phyloP scores from a whole-genome alignment of 139 green algal genomes.

The Coelastrella sp. region DNA sequence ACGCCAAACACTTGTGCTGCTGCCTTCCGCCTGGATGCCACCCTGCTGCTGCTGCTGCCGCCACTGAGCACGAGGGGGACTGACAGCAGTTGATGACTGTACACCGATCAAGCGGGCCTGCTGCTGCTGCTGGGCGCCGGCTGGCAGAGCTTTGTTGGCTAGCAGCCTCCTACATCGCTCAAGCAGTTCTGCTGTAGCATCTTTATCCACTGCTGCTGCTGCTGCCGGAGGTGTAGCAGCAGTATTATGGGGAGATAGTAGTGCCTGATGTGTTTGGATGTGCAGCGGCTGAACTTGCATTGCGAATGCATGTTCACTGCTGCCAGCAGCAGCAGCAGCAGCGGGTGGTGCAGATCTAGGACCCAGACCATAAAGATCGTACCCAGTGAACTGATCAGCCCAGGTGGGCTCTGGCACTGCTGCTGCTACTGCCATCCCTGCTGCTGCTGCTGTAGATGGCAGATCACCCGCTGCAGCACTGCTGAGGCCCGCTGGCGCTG shows the following conservation, averaged over 20 bases:
- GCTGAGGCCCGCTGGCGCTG: not conserved
- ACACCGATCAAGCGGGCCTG: not conserved
- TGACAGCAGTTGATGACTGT: not conserved
- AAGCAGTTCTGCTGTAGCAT: constrained; percentile 16
- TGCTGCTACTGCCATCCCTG: not conserved
- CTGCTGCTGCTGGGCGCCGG: constrained; percentile 1
- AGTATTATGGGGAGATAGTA: too few relatives aligned
- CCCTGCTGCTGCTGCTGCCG: not conserved
- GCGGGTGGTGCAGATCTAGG: not conserved
- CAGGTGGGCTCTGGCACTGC: not conserved
- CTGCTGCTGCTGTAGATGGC: not conserved
- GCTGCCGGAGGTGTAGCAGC: not conserved
- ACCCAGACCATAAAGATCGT: not conserved
- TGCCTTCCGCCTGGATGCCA: not conserved
- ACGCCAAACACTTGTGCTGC: not conserved
- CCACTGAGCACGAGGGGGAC: not conserved
- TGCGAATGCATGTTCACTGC: not conserved
- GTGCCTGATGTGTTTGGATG: too few relatives aligned
- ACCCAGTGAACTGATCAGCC: not conserved
- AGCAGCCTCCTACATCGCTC: constrained; percentile 16
- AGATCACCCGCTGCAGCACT: not conserved
- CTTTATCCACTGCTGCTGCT: constrained; percentile 24
- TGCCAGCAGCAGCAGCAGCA: not conserved
- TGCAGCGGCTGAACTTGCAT: too few relatives aligned
- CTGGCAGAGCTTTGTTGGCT: not conserved